Percentiles rank a stretch among this genome's conserved stretches.
Evolutionary conservation across 163 green algal species (phyloP).

Genomic region (Scenedesmus sp.): DNA sequence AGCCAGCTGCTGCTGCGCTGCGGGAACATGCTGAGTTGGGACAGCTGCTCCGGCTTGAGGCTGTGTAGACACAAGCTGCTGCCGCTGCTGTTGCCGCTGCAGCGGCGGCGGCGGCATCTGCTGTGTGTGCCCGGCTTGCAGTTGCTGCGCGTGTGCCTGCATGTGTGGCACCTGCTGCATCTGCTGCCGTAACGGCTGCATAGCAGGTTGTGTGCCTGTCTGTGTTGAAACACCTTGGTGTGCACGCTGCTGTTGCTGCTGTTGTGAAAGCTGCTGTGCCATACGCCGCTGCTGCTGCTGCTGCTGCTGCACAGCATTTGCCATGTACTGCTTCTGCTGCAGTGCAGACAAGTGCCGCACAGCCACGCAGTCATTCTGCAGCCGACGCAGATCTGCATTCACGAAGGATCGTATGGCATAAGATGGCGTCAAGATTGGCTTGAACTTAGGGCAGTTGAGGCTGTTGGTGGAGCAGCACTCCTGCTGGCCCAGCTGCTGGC

Average conservation of each 20-base stretch:
- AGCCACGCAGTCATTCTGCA: not conserved
- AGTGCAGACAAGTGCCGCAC: not conserved
- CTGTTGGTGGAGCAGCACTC: not conserved
- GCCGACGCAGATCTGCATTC: not conserved
- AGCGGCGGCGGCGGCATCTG: not conserved
- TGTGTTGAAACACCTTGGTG: not conserved
- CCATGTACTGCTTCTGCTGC: constrained; percentile 4
- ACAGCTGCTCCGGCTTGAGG: not conserved
- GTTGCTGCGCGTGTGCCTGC: not conserved
- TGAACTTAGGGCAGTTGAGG: not conserved
- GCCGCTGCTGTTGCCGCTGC: no score
- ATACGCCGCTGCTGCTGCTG: not conserved
- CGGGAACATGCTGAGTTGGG: not conserved
- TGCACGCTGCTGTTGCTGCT: not conserved
- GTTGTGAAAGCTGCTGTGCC: not conserved
- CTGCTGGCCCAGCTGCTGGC: not conserved
- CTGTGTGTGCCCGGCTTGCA: not conserved
- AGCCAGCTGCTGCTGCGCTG: not conserved
- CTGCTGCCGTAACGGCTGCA: not conserved
- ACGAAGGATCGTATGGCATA: no score
- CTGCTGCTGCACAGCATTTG: not conserved
- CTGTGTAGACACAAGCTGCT: not conserved
- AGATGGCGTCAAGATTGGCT: not conserved
- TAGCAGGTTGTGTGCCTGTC: not conserved
- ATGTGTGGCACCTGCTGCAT: not conserved